phyloP scores from a whole-genome alignment of 2,329 filamentous ascomycete species.

The Coleophoma crateriformis region DNA sequence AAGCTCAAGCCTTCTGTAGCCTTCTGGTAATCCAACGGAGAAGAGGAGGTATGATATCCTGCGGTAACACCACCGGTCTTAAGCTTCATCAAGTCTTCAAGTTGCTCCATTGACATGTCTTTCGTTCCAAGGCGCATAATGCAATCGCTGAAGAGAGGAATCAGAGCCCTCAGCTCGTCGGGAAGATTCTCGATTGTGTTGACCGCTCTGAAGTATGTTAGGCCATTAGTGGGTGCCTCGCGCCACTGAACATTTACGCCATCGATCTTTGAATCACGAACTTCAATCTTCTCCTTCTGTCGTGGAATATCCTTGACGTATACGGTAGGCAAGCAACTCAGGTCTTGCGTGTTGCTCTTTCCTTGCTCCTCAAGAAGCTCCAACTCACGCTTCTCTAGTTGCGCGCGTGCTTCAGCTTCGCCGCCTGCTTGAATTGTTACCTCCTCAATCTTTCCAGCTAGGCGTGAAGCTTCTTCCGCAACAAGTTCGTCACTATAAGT shows the following conservation, averaged over 20 bases:
- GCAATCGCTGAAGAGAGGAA: slow-evolving; percentile 86
- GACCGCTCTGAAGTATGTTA: slow-evolving; percentile 93
- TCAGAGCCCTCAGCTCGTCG: slow-evolving; percentile 74
- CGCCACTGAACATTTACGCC: slow-evolving; percentile 78
- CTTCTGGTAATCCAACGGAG: slow-evolving; percentile 63
- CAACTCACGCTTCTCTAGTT: slow-evolving; percentile 73
- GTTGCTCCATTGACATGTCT: slow-evolving; percentile 82
- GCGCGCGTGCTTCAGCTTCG: slow-evolving; percentile 63
- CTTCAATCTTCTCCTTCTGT: slow-evolving; percentile 53
- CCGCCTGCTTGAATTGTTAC: slow-evolving; percentile 64
- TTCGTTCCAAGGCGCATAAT: slow-evolving; percentile 92
- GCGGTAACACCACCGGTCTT: slow-evolving; percentile 90
- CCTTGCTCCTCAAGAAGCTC: slow-evolving; percentile 78
- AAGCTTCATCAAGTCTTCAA: slow-evolving; percentile 93
- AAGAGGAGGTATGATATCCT: slow-evolving; percentile 76
- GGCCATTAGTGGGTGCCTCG: slow-evolving; percentile 87
- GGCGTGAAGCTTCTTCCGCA: slow-evolving; percentile 68
- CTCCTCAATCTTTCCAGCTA: slow-evolving; percentile 69
- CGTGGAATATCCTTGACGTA: slow-evolving; percentile 86
- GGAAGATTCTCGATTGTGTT: slow-evolving; percentile 75
- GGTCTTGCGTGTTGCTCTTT: slow-evolving; percentile 75
- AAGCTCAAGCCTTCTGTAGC: slow-evolving; percentile 80
- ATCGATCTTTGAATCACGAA: slow-evolving; percentile 61
- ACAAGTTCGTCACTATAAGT: slow-evolving; percentile 70
- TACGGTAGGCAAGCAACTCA: slow-evolving; percentile 83